phyloP scores from a whole-genome alignment of 345 rosid species.

The Odontarrhena argentea region DNA sequence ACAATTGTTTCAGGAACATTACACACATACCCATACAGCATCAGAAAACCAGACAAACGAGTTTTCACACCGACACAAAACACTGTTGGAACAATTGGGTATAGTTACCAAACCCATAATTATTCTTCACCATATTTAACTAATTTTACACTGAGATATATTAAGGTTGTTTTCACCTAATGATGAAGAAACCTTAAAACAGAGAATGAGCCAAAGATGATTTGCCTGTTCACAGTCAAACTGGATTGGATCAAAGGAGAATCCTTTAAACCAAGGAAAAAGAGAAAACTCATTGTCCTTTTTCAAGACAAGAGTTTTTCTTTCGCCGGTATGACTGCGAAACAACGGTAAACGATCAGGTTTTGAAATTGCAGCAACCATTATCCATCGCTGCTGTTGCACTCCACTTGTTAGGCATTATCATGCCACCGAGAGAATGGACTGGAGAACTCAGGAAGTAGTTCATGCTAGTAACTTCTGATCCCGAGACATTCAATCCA shows the following conservation, averaged over 20 bases:
- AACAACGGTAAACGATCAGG: conserved; percentile 43
- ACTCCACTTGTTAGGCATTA: conserved; percentile 75
- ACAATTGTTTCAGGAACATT: conserved; percentile 18
- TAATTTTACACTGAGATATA: conserved; percentile 23
- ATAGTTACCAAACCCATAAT: conserved; percentile 24
- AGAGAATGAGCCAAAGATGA: conserved; percentile 77
- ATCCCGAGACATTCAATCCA: conserved; percentile 54
- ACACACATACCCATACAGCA: conserved; percentile 1
- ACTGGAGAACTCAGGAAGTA: conserved; percentile 46
- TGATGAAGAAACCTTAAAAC: conserved; percentile 25
- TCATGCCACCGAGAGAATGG: conserved; percentile 56
- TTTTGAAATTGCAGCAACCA: conserved; percentile 62
- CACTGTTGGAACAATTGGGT: conserved; percentile 27
- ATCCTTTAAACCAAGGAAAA: conserved; percentile 13
- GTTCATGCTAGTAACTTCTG: conserved; percentile 83
- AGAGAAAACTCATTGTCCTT: conserved; percentile 19
- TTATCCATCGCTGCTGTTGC: conserved; percentile 52
- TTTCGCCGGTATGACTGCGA: conserved; percentile 26
- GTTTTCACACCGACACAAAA: neutral
- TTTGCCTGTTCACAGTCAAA: conserved; percentile 80
- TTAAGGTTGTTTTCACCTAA: conserved; percentile 7
- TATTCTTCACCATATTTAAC: conserved; percentile 34
- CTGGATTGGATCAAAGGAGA: conserved; percentile 39
- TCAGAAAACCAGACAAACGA: conserved; percentile 8
- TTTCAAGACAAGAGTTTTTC: conserved; percentile 17